phyloP scores from a whole-genome alignment of 1,284 basidiomycete genomes.

The Fomitopsis betulina region DNA sequence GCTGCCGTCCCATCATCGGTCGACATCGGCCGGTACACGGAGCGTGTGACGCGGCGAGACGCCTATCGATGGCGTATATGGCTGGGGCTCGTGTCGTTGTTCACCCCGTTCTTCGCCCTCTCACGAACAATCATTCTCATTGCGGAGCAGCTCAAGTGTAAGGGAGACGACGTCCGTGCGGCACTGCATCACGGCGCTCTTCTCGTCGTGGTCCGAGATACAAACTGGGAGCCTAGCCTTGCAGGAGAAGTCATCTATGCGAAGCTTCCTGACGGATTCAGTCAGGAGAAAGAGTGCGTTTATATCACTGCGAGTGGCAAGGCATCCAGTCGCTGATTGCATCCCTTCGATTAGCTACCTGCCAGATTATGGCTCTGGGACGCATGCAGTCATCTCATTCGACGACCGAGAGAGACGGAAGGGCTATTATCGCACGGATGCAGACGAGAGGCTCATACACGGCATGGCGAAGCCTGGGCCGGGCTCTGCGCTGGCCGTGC shows the following conservation, averaged over 20 bases:
- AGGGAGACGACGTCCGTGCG: not conserved
- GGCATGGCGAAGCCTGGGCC: slow-evolving; percentile 8
- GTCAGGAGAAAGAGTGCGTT: no score
- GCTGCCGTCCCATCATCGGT: not conserved
- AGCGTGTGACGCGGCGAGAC: not conserved
- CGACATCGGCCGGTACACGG: slow-evolving; percentile 2
- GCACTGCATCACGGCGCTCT: slow-evolving; percentile 2
- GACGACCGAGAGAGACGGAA: slow-evolving; percentile 21
- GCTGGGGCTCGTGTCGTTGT: not conserved
- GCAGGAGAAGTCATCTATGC: not conserved
- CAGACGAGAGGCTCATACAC: slow-evolving; percentile 71
- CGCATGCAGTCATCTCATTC: no score
- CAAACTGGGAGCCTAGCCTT: not conserved
- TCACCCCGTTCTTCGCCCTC: slow-evolving; percentile 3
- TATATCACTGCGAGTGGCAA: no score
- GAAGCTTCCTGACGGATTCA: no score
- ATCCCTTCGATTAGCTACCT: no score
- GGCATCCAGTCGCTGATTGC: no score
- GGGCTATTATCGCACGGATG: slow-evolving; percentile 55
- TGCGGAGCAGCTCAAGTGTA: slow-evolving; percentile 4
- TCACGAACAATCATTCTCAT: slow-evolving; percentile 2
- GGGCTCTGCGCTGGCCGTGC: not conserved
- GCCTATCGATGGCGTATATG: not conserved
- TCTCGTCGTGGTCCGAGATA: not conserved
- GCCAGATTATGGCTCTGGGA: no score